Base-by-base conservation (phyloP, 2,329 filamentous ascomycete species). In the Clonostachys chloroleuca region DNA sequence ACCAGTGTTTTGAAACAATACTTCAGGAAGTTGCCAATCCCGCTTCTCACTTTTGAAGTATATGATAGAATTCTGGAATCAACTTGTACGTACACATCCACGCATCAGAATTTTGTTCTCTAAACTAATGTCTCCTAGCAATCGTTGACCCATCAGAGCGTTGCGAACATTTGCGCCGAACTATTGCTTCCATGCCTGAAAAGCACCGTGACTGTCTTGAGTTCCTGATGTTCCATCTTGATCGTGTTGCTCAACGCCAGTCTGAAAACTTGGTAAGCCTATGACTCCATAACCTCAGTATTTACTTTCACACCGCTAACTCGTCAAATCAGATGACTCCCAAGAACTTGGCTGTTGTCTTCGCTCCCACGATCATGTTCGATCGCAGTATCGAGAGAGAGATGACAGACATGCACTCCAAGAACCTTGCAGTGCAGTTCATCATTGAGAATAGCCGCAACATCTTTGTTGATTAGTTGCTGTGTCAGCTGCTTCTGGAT, bases 1-100 rank as follows among this genome's bases (percentile, higher is more conserved):
- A 97, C 94, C 3, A 96, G 90, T 61, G 89, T 92, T 17, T 70
- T 99, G 58, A 99, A 99, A 73, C 92, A 97, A 66, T 99, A 97
- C 64, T 96, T 99, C 80, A 83, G 94, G 56, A 94, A 92, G 67
- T 76, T 97, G 35, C 94, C 94, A 1, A 87, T 80, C 8, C 94
- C 94, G 4, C 76, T 99, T 34, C 83, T 99, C 57, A 96, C 92
- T 0, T 96, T 87, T 65, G 89, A 95, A 18, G 84, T 95, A 24
- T 99, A 99, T 60, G 92, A 97, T 56, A 80, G 82, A 37, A 80
- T 99, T 44, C 73, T 99, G 43, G 92, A 96, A 56, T 90, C 87
- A 6, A 84, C 81, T 53, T 73, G 86, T 88, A 73, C 72, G 84
- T 71, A 46, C 35, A 16, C 30, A 34, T 24, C 7, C 12, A 17